Evolutionary conservation across 768 basidiomycete genomes (phyloP).

Genomic region (Inosperma sp.): DNA sequence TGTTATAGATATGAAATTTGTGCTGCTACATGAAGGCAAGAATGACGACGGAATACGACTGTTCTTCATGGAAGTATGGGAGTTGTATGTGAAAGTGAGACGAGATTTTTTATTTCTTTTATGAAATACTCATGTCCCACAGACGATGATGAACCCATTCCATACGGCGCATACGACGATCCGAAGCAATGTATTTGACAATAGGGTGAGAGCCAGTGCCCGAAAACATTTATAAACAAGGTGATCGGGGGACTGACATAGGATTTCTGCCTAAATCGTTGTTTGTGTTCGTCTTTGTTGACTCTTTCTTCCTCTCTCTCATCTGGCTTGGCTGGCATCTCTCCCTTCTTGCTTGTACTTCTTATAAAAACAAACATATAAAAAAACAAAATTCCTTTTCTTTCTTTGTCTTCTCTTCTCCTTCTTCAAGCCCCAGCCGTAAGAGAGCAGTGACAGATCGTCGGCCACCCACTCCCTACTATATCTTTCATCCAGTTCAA

Average conservation of each 20-base stretch:
- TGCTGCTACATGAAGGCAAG: conserved; percentile 90
- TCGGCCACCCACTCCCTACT: conserved; percentile 10
- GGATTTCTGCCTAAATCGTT: conserved; percentile 3
- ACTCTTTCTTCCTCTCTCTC: conserved; percentile 33
- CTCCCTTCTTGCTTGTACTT: conserved; percentile 27
- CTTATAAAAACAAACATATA: conserved; percentile 21
- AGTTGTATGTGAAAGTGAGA: conserved; percentile 88
- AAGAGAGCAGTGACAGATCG: background rate
- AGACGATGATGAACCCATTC: conserved; percentile 95
- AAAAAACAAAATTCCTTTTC: conserved; percentile 17
- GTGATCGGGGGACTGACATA: conserved; percentile 26
- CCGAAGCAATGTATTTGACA: conserved; percentile 77
- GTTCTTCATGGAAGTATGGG: conserved; percentile 97
- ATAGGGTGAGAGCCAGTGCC: conserved; percentile 78
- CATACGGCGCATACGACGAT: conserved; percentile 86
- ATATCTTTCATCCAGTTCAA: conserved; percentile 15
- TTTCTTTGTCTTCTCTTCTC: conserved; percentile 19
- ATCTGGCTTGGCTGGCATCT: conserved; percentile 32
- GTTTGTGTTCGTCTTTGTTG: conserved; percentile 23
- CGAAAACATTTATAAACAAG: conserved; percentile 63
- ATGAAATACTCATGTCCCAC: conserved; percentile 2
- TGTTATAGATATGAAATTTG: conserved; percentile 82
- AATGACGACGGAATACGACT: conserved; percentile 94
- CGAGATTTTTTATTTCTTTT: background rate
- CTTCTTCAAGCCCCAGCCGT: conserved; percentile 15